A percentile compares a stretch with the other conserved stretches of the same genome.
These are phyloP conservation scores for Capsicum baccatum DNA, from an alignment of 257 asterid species.

Conservation along the genomic window DNA sequence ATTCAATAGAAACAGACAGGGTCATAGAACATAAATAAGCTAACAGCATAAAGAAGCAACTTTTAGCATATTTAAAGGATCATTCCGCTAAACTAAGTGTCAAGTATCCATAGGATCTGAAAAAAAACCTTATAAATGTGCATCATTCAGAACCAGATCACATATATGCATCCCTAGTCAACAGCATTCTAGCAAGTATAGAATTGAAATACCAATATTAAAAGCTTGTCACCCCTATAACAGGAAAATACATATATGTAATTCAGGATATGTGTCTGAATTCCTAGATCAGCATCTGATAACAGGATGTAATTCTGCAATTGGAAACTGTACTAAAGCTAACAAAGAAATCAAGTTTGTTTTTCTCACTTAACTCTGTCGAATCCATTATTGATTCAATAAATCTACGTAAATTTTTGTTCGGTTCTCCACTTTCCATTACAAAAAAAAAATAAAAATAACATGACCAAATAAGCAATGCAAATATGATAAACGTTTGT, in stretches of 20 bases:
- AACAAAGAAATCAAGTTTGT: no score
- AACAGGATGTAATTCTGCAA: neutral
- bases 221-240: neutral
- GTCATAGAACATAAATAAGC: neutral
- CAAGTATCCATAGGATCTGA: neutral
- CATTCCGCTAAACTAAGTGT: neutral
- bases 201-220: neutral
- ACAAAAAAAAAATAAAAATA: neutral
- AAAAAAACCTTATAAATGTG: neutral
- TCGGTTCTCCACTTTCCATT: no score
- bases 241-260: neutral
- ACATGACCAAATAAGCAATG: neutral
- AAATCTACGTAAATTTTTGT: no score
- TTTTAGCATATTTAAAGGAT: neutral
- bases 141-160: neutral
- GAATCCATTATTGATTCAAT: no score
- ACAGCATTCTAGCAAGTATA: neutral
- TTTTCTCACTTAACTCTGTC: no score
- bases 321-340: no score
- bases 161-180: constrained; percentile 6
- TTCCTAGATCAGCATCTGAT: constrained; percentile 19
- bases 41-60: neutral
- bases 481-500: neutral
- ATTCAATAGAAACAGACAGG: neutral
- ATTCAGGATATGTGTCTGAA: neutral